Evolutionary conservation across 2,329 filamentous ascomycete genomes (phyloP), one percentile per base, ranked within the genome.

Genomic region (Capronia epimyces): DNA sequence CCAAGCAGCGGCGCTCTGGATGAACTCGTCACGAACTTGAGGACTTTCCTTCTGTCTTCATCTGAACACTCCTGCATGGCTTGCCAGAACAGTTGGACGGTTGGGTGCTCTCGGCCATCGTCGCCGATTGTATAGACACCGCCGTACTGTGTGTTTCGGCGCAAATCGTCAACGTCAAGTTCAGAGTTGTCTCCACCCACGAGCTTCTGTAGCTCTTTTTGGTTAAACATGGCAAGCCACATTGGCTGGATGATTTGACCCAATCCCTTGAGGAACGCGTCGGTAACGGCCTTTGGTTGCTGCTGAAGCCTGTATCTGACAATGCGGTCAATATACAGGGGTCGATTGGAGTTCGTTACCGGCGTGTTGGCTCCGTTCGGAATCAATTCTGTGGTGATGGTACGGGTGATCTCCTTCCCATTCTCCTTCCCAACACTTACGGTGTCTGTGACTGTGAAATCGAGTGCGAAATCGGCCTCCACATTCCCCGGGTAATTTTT

Each of bases 151-250:
- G 93, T 97, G 69, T 97, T 87, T 47, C 75, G 76, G 20, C 90
- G 82, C 34, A 97, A 76, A 66, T 98, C 93, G 22, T 86, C 81
- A 29, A 98, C 78, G 63, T 96, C 86, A 52, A 98, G 94, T 55
- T 87, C 83, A 8, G 84, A 84, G 22, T 83, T 84, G 61, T 95
- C 89, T 37, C 93, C 93, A 46, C 89, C 88, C 13, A 98, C 86
- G 4, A 98, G 82, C 1, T 88, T 93, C 70, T 97, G 93, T 3
- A 98, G 78, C 67, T 98, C 93, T 2, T 82, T 82, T 67, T 96
- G 91, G 68, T 98, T 98, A 75, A 98, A 98, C 93, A 98, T 97
- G 62, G 86, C 89, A 3, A 98, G 78, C 93, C 93, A 98, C 2
- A 82, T 81, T 0, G 91, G 90, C 52, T 90, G 85, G 58, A 98